A percentile compares a stretch with the other conserved stretches of the same genome.
Conservation (phyloP, 768 basidiomycete genomes). For the Saitozyma podzolica region DNA sequence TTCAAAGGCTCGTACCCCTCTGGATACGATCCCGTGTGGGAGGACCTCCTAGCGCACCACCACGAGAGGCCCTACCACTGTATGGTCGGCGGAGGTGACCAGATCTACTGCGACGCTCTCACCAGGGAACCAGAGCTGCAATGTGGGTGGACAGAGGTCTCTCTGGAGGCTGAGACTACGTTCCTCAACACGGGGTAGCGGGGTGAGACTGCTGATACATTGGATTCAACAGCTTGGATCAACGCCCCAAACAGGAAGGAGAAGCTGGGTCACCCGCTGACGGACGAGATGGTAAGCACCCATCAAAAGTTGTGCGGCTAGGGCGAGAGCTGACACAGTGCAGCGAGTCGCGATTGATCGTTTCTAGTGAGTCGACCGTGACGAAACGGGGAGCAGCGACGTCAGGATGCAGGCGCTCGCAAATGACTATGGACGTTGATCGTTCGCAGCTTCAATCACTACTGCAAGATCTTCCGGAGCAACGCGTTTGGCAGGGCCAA, state of each 20-base stretch:
- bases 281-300: constrained; percentile 63
- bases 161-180: no score
- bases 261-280: constrained; percentile 64
- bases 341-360: constrained; percentile 69
- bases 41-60: constrained; percentile 84
- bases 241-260: constrained; percentile 60
- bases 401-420: no score
- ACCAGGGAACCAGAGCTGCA: constrained; percentile 65
- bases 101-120: constrained; percentile 70
- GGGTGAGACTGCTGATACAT: no score
- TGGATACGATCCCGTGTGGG: constrained; percentile 86
- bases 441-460: constrained; percentile 73
- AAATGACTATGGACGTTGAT: neutral
- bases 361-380: constrained; percentile 39
- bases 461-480: constrained; percentile 78
- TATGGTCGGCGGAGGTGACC: constrained; percentile 92
- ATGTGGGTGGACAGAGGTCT: constrained; percentile 11
- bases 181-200: no score
- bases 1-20: constrained; percentile 74
- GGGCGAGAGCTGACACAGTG: constrained; percentile 22
- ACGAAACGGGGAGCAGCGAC: neutral
- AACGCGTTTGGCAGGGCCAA: constrained; percentile 91
- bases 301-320: neutral
- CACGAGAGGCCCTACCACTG: constrained; percentile 77
- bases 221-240: constrained; percentile 64